A percentile compares a stretch with the other conserved stretches of the same genome.
Conservation (phyloP, 495 filamentous ascomycete species). For the Ramalina intermedia region DNA sequence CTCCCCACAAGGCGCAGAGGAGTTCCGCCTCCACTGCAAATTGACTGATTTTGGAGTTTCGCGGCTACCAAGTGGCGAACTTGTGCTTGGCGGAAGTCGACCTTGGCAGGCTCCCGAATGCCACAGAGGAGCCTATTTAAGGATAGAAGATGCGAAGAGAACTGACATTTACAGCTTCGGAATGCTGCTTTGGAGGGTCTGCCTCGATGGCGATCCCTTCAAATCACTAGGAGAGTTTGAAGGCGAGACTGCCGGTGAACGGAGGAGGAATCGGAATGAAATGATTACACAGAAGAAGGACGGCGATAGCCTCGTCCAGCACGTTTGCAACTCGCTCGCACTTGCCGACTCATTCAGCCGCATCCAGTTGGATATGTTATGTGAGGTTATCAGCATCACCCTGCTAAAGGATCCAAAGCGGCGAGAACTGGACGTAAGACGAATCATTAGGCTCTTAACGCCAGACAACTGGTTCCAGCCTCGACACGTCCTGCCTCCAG, state of each 20-base stretch:
- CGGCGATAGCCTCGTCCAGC: conserved; percentile 14
- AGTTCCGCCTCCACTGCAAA: conserved; percentile 6
- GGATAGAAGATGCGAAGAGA: conserved; percentile 19
- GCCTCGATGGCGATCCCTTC: conserved; percentile 19
- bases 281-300: conserved; percentile 12
- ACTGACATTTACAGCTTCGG: conserved; percentile 21
- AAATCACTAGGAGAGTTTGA: conserved; percentile 11
- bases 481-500: conserved; percentile 11
- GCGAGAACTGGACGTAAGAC: conserved; percentile 16
- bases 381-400: conserved; percentile 14
- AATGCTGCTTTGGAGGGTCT: conserved; percentile 17
- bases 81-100: conserved; percentile 15
- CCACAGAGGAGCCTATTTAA: conserved; percentile 10
- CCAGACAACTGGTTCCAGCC: conserved; percentile 16
- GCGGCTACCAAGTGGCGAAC: conserved; percentile 7
- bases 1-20: neutral
- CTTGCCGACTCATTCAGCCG: conserved; percentile 7
- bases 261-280: conserved; percentile 13
- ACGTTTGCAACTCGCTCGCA: conserved; percentile 15
- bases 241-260: conserved; percentile 10
- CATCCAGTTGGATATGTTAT: conserved; percentile 15
- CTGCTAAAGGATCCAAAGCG: conserved; percentile 12
- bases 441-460: conserved; percentile 14
- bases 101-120: conserved; percentile 22
- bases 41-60: conserved; percentile 17